phyloP scores from a whole-genome alignment of 148 eudicot genomes.

The Vaccinium vitisidaea region DNA sequence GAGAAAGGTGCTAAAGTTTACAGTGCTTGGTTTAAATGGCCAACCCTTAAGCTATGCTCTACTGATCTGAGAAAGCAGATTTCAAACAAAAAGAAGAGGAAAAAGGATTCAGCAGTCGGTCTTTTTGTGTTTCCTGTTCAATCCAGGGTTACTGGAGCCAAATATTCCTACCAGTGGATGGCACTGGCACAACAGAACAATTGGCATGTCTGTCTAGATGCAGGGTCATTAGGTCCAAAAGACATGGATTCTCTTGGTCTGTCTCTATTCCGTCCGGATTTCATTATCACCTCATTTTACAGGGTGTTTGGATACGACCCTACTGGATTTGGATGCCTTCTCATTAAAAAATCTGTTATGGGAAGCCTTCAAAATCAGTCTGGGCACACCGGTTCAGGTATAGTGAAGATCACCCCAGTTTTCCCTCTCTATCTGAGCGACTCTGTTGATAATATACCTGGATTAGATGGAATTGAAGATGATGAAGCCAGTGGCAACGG shows the following conservation, averaged over 20 bases:
- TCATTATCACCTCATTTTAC: conserved; percentile 89
- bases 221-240: conserved; percentile 92
- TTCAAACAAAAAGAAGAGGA: conserved; percentile 70
- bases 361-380: conserved; percentile 83
- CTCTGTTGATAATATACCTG: conserved; percentile 77
- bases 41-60: conserved; percentile 83
- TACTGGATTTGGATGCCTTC: conserved; percentile 95
- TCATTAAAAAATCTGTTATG: conserved; percentile 88
- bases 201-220: conserved; percentile 95
- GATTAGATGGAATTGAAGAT: conserved; percentile 48
- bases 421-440: conserved; percentile 82
- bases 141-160: conserved; percentile 91
- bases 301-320: conserved; percentile 92
- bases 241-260: conserved; percentile 98
- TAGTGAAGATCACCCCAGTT: conserved; percentile 90
- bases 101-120: conserved; percentile 82
- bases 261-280: conserved; percentile 88
- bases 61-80: conserved; percentile 88
- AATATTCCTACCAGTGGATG: conserved; percentile 99
- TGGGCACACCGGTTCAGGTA: conserved; percentile 80
- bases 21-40: conserved; percentile 96
- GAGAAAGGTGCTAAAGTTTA: conserved; percentile 87
- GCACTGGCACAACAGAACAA: conserved; percentile 93
- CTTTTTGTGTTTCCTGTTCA: conserved; percentile 96
- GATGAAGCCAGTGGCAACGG: conserved; percentile 53